Evolutionary conservation across 129 eudicot species (phyloP).

Genomic region (Chrysanthemum seticuspe): DNA sequence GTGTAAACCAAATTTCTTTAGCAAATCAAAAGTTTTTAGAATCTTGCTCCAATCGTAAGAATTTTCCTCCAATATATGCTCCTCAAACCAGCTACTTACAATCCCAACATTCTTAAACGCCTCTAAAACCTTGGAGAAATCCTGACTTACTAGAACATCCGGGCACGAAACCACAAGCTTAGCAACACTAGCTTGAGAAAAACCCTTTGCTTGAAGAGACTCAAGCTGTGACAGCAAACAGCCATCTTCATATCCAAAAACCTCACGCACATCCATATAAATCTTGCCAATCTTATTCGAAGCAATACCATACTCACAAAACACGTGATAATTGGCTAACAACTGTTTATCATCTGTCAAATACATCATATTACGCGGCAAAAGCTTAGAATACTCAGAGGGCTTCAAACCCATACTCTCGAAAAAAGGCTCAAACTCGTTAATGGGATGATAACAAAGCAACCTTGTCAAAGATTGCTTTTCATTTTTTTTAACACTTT

Average conservation of each 20-base stretch:
- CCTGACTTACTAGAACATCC: slow-evolving; percentile 38
- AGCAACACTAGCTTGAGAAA: slow-evolving; percentile 40
- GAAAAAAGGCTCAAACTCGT: slow-evolving; percentile 87
- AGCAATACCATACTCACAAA: slow-evolving; percentile 59
- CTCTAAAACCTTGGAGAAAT: slow-evolving; percentile 36
- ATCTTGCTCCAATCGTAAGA: slow-evolving; percentile 59
- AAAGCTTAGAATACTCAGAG: slow-evolving; percentile 42
- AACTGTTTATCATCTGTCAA: slow-evolving; percentile 57
- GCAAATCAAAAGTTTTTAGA: slow-evolving; percentile 42
- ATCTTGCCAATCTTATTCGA: slow-evolving; percentile 61
- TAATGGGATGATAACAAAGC: slow-evolving; percentile 72
- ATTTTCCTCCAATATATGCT: slow-evolving; percentile 38
- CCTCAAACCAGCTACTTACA: slow-evolving; percentile 58
- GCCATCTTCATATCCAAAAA: slow-evolving; percentile 55
- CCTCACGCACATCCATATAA: slow-evolving; percentile 52
- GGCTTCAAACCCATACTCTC: slow-evolving; percentile 82
- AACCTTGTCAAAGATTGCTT: slow-evolving; percentile 50
- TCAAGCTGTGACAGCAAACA: slow-evolving; percentile 43
- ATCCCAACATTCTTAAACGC: slow-evolving; percentile 42
- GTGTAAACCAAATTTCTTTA: slow-evolving; percentile 41
- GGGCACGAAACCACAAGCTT: slow-evolving; percentile 61
- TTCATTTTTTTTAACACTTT: slow-evolving; percentile 35
- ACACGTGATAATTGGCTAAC: slow-evolving; percentile 64
- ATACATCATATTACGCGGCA: slow-evolving; percentile 56
- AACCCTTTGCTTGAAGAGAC: slow-evolving; percentile 47